Evolutionary conservation across 2,329 filamentous ascomycete genomes (phyloP).

Genomic region (Aspergillus texensis): DNA sequence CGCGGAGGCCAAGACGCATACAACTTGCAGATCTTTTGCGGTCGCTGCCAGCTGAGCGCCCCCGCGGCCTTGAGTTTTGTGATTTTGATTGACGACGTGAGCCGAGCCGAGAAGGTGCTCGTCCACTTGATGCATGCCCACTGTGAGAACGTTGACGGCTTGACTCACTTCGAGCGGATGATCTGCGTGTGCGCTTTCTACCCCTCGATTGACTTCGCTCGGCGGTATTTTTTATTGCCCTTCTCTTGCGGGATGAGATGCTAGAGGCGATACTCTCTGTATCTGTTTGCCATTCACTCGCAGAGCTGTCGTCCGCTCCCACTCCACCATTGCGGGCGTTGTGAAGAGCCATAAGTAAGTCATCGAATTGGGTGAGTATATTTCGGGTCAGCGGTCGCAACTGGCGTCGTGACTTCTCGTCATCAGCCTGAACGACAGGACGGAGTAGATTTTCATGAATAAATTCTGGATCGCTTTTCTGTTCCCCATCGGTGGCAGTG

Average conservation of each 20-base stretch:
- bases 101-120: conserved; percentile 2
- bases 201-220: conserved; percentile 26
- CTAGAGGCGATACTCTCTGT: conserved; percentile 28
- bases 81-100: conserved; percentile 12
- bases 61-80: conserved; percentile 16
- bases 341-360: conserved; percentile 70
- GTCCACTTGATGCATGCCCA: conserved; percentile 10
- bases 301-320: conserved; percentile 27
- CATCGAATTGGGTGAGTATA: conserved; percentile 70
- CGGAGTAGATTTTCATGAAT: conserved; percentile 18
- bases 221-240: not conserved
- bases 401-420: conserved; percentile 66
- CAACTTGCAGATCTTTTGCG: conserved; percentile 12
- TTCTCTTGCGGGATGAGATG: conserved; percentile 14
- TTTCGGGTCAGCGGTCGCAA: conserved; percentile 71
- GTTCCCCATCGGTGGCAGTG: conserved; percentile 22
- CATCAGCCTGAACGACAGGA: conserved; percentile 68
- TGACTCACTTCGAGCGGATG: conserved; percentile 12
- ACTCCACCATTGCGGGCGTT: conserved; percentile 61
- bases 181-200: conserved; percentile 25
- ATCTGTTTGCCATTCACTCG: conserved; percentile 32
- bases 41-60: conserved; percentile 20
- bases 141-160: conserved; percentile 14
- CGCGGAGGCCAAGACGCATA: conserved; percentile 52
- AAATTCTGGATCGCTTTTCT: conserved; percentile 22